Percentiles rank a stretch among this genome's conserved stretches.
These are phyloP conservation scores for Exophiala oligosperma DNA, from an alignment of 2,329 filamentous ascomycete genomes.

Conservation along the genomic window DNA sequence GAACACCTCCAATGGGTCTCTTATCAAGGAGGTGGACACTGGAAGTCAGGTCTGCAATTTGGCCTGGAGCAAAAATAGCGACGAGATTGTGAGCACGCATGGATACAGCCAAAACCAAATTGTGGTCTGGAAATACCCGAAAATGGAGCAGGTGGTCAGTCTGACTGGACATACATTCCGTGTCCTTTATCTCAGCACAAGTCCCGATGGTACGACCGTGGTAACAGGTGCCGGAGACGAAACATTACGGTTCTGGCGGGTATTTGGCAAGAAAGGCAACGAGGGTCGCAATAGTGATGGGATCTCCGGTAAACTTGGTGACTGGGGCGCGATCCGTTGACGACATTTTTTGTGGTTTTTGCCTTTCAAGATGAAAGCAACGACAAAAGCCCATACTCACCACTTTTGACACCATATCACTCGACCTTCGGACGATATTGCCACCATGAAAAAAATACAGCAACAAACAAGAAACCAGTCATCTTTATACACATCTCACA, in stretches of 20 bases:
- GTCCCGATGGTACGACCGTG: conserved; percentile 87
- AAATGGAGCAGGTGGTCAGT: conserved; percentile 94
- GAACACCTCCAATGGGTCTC: conserved; percentile 81
- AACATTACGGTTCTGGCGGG: conserved; percentile 94
- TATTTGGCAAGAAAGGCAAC: conserved; percentile 80
- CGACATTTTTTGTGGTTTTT: neutral
- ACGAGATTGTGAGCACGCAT: conserved; percentile 95
- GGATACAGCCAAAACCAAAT: conserved; percentile 98
- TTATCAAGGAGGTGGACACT: conserved; percentile 88
- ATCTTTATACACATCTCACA: too few species aligned
- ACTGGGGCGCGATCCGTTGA: conserved; percentile 79
- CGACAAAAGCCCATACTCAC: neutral
- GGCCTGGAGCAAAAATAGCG: conserved; percentile 95
- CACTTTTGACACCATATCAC: too few species aligned
- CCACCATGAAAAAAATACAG: too few species aligned
- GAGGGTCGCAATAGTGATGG: conserved; percentile 54
- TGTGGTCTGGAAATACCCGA: conserved; percentile 98
- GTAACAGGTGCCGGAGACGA: conserved; percentile 97
- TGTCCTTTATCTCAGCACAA: conserved; percentile 95
- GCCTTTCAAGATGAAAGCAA: neutral
- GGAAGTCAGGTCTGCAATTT: conserved; percentile 99
- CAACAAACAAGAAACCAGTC: too few species aligned
- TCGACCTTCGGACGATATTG: too few species aligned
- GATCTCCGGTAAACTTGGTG: conserved; percentile 59
- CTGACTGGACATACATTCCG: conserved; percentile 95